These are phyloP conservation scores for Pseudogymnoascus sp. DNA, from an alignment of 2,329 filamentous ascomycete species.

Conservation along the genomic window DNA sequence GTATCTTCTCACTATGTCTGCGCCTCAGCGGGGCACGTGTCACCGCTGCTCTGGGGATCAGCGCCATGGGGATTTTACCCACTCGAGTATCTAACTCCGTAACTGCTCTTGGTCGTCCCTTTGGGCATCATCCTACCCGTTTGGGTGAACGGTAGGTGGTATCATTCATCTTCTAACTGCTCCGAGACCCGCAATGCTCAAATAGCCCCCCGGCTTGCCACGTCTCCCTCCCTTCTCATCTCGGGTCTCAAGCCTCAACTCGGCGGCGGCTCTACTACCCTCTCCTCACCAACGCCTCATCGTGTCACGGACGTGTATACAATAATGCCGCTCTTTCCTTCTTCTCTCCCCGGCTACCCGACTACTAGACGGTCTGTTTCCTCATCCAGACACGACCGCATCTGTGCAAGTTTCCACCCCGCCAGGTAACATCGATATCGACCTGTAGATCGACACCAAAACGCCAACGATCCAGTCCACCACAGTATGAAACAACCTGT, in stretches of 20 bases:
- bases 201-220: neutral
- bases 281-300: neutral
- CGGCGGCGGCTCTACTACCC: neutral
- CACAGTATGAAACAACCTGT: slow-evolving; percentile 8
- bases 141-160: slow-evolving; percentile 1
- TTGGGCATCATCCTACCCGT: slow-evolving; percentile 4
- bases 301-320: neutral
- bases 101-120: neutral
- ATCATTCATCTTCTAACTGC: neutral
- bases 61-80: neutral
- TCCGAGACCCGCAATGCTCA: slow-evolving; percentile 3
- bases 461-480: neutral
- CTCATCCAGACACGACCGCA: neutral
- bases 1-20: neutral
- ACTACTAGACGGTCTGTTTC: neutral
- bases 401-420: neutral
- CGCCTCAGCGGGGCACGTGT: neutral
- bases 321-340: slow-evolving; percentile 1
- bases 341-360: neutral
- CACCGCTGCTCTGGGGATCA: slow-evolving; percentile 6
- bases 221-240: neutral
- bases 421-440: neutral
- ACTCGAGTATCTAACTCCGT: neutral
- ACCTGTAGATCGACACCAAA: neutral
- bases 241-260: slow-evolving; percentile 4